phyloP scores from a whole-genome alignment of 352 stramenopile species.

The Globisporangium canariense region DNA sequence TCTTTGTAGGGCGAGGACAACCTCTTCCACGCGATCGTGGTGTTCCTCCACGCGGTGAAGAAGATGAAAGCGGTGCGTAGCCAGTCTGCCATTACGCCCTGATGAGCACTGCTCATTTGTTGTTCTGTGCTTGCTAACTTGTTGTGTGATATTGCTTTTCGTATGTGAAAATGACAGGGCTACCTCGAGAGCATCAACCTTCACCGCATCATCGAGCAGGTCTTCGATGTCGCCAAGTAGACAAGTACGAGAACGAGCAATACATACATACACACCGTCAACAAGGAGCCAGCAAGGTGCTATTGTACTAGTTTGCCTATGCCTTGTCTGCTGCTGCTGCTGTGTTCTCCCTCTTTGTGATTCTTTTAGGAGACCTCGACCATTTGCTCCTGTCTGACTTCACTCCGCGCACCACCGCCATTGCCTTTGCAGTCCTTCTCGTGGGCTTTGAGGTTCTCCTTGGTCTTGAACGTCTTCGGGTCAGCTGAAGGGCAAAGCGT shows the following conservation, averaged over 20 bases:
- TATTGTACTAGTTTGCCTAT: not conserved
- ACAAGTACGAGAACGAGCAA: not conserved
- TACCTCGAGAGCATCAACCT: conserved; percentile 88
- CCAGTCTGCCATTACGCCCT: not conserved
- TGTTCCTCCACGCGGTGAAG: conserved; percentile 83
- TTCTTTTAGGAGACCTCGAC: not conserved
- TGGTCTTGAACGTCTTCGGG: conserved; percentile 66
- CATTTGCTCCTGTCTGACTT: not conserved
- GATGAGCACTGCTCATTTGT: not conserved
- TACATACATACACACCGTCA: not conserved
- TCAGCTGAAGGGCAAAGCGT: conserved; percentile 30
- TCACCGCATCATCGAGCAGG: conserved; percentile 77
- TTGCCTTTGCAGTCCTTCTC: conserved; percentile 47
- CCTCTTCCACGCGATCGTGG: conserved; percentile 78
- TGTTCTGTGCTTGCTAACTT: not conserved
- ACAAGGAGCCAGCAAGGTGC: not conserved
- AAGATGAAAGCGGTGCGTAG: conserved; percentile 77
- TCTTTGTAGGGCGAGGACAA: conserved; percentile 73
- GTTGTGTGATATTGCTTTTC: conserved; percentile 8
- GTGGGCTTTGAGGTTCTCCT: conserved; percentile 67
- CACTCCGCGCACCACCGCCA: not conserved
- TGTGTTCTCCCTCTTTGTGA: not conserved
- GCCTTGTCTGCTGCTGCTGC: not conserved
- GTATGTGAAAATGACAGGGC: conserved; percentile 29
- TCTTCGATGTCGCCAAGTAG: conserved; percentile 86